Base-by-base conservation (phyloP, 352 stramenopile species). In the Globisporangium heterothallicum region DNA sequence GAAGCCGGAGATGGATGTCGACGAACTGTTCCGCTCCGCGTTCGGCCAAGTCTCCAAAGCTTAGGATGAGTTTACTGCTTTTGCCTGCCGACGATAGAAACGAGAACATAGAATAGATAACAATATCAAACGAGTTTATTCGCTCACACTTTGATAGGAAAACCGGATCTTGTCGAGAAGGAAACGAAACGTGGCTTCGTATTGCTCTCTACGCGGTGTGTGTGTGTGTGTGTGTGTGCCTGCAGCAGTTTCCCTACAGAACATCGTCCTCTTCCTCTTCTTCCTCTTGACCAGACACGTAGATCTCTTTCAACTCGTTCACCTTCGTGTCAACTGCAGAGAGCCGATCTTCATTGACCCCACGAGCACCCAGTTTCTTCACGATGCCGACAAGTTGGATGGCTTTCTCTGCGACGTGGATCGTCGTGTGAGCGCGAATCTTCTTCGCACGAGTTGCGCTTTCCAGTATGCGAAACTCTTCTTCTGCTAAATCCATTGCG, bases 181-280 rank as follows among this genome's bases (percentile, higher is more conserved):
- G n/a, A n/a, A n/a, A n/a, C n/a, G n/a, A n/a, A n/a, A n/a, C n/a
- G n/a, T n/a, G n/a, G n/a, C n/a, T n/a, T 38, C 32, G 10, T 38
- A 18, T 38, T 38, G 32, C 10, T 18, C 32, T 18, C 32, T 16
- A 16, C 3, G 30, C 1, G 32, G 14, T 10, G 32, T 5, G 10
- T 38, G 10, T 38, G 32, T n/a, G 32, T 6, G 8, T 44, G 12
- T 42, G 9, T 27, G 26, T 16, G n/a, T 38, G 25, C n/a, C 19
- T 22, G 44, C 5, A n/a, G 19, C 19, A 22, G 25, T 38, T 22
- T 29, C 24, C n/a, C 66, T 88, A 94, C 51, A 94, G 61, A 50
- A 94, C 81, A 61, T 94, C 84, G 53, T 92, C 84, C 50, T 94
- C 84, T 53, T 94, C 84, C 51, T 92, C 80, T 22, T 86, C 78